A percentile compares a stretch with the other conserved stretches of the same genome.
phyloP scores from a whole-genome alignment of 1,284 basidiomycete species.

The Marasmius oreades region DNA sequence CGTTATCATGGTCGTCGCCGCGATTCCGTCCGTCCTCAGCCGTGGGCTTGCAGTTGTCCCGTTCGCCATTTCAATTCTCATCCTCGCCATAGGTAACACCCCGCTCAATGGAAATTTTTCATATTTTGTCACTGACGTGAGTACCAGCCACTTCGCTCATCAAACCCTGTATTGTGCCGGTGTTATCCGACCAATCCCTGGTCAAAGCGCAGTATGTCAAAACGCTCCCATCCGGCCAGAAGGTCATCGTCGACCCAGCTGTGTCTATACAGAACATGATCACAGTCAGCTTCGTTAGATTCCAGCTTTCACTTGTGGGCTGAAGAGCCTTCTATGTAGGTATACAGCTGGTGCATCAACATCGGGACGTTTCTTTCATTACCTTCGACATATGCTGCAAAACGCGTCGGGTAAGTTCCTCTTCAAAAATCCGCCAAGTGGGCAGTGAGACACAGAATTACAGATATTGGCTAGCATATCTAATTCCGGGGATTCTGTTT shows the following conservation, averaged over 20 bases:
- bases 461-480: background rate
- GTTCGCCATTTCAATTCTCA: conserved; percentile 21
- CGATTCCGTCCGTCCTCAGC: conserved; percentile 20
- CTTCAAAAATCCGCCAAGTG: conserved; percentile 18
- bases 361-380: conserved; percentile 32
- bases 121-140: background rate
- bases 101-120: background rate
- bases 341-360: conserved; percentile 33
- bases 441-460: background rate
- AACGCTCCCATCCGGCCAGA: conserved; percentile 20
- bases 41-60: conserved; percentile 22
- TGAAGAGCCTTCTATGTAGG: conserved; percentile 16
- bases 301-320: background rate
- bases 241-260: conserved; percentile 23
- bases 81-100: conserved; percentile 16
- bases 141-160: conserved; percentile 7
- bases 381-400: conserved; percentile 23
- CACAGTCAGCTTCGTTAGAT: background rate
- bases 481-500: conserved; percentile 26
- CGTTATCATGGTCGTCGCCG: conserved; percentile 20
- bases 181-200: conserved; percentile 22
- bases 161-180: conserved; percentile 20
- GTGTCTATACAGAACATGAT: conserved; percentile 7
- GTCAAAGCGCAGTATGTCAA: conserved; percentile 19
- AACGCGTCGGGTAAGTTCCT: conserved; percentile 28